phyloP scores from a whole-genome alignment of 1,284 basidiomycete species.

The Leccinum laetum region DNA sequence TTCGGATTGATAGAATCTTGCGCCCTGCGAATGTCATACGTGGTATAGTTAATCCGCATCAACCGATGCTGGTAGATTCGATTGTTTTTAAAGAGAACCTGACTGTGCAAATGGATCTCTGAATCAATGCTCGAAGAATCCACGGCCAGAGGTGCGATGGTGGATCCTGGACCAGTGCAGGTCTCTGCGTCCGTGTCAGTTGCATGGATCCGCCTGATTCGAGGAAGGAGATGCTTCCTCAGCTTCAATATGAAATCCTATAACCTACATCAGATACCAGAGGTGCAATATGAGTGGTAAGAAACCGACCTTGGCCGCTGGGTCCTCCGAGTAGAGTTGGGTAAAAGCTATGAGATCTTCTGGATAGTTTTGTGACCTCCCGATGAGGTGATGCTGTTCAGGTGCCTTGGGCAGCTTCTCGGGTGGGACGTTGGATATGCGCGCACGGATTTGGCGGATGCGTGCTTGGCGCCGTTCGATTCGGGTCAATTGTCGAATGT shows the following conservation, averaged over 20 bases:
- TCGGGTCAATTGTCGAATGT: not conserved
- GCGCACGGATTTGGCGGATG: not conserved
- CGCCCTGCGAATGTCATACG: not conserved
- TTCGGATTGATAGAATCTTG: no score
- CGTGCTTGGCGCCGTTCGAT: not conserved
- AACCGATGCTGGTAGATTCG: not conserved
- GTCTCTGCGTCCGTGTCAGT: not conserved
- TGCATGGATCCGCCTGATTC: not conserved
- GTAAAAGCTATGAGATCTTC: not conserved
- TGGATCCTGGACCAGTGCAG: not conserved
- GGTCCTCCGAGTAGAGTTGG: not conserved
- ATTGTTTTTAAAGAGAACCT: not conserved
- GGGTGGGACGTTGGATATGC: not conserved
- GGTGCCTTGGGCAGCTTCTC: not conserved
- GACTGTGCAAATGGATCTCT: not conserved
- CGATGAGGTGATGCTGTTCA: not conserved
- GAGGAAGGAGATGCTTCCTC: not conserved
- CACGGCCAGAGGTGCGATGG: not conserved
- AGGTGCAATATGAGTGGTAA: not conserved
- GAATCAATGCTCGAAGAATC: not conserved
- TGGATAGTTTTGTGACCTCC: not conserved
- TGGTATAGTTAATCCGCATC: not conserved
- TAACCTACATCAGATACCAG: not conserved
- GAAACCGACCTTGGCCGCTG: not conserved
- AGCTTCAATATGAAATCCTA: not conserved